phyloP scores from a whole-genome alignment of 257 asterid species.

The Solanum pimpinellifolium region DNA sequence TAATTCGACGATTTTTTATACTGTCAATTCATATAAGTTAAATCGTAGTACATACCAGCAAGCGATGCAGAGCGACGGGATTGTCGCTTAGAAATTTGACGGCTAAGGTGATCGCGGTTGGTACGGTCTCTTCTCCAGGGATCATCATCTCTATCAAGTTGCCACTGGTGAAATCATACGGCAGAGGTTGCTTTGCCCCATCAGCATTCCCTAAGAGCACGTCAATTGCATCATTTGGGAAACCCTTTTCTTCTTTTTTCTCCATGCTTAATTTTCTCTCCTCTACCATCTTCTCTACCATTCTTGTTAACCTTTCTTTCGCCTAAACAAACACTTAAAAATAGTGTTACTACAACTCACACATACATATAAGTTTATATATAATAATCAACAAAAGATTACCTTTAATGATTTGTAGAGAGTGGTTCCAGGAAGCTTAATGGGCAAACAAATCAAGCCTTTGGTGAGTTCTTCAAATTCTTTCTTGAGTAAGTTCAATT shows the following conservation, averaged over 20 bases:
- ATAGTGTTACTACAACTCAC: neutral
- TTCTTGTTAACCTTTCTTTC: constrained; percentile 39
- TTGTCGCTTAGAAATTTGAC: constrained; percentile 65
- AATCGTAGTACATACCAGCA: constrained; percentile 36
- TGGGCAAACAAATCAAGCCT: constrained; percentile 86
- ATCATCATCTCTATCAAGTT: constrained; percentile 92
- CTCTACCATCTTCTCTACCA: constrained; percentile 44
- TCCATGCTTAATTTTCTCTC: constrained; percentile 31
- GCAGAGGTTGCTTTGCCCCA: constrained; percentile 27
- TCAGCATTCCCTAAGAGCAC: constrained; percentile 55
- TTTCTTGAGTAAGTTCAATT: constrained; percentile 48
- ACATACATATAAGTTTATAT: neutral
- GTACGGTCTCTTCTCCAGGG: constrained; percentile 92
- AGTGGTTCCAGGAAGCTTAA: constrained; percentile 83
- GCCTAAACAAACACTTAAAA: constrained; percentile 38
- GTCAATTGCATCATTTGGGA: constrained; percentile 47
- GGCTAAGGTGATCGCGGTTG: constrained; percentile 75
- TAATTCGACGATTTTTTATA: no score
- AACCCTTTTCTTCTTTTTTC: constrained; percentile 4
- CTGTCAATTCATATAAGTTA: no score
- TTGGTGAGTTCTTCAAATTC: constrained; percentile 80
- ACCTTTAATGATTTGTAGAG: constrained; percentile 82
- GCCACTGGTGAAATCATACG: constrained; percentile 49
- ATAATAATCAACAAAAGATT: neutral
- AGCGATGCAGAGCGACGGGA: constrained; percentile 44